phyloP scores from a whole-genome alignment of 306 rosid species.

The Rosa lucieae region DNA sequence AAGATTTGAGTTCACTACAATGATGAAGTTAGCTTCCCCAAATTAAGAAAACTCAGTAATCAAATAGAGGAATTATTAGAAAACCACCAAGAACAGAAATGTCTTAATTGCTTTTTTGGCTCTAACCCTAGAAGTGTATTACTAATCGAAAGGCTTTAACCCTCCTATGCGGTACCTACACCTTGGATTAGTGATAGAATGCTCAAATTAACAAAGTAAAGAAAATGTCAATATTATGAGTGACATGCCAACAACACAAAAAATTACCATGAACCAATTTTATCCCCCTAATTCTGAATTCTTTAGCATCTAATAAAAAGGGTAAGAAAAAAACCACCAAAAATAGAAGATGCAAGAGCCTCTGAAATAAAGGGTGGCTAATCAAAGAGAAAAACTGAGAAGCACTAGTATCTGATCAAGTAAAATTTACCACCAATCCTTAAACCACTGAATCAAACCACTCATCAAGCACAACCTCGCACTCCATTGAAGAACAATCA shows the following conservation, averaged over 20 bases:
- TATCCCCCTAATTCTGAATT: too few species aligned
- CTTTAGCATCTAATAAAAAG: too few species aligned
- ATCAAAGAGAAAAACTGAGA: too few species aligned
- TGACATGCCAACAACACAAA: too few species aligned
- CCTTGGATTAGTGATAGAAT: background rate
- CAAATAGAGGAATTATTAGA: too few species aligned
- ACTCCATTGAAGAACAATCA: too few species aligned
- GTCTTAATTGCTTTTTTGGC: background rate
- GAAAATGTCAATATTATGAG: too few species aligned
- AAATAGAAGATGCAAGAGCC: background rate
- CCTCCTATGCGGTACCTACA: too few species aligned
- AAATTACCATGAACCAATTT: too few species aligned
- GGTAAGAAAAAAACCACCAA: too few species aligned
- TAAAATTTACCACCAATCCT: background rate
- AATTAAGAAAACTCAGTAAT: background rate
- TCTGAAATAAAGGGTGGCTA: too few species aligned
- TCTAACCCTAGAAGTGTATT: too few species aligned
- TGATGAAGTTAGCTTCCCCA: background rate
- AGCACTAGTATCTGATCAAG: background rate
- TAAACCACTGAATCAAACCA: background rate
- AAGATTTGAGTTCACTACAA: background rate
- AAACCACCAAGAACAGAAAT: background rate
- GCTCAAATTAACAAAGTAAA: background rate
- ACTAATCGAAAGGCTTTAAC: background rate
- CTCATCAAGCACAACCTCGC: background rate